phyloP scores from a whole-genome alignment of 2,329 filamentous ascomycete species.

The Hansfordia pulvinata region DNA sequence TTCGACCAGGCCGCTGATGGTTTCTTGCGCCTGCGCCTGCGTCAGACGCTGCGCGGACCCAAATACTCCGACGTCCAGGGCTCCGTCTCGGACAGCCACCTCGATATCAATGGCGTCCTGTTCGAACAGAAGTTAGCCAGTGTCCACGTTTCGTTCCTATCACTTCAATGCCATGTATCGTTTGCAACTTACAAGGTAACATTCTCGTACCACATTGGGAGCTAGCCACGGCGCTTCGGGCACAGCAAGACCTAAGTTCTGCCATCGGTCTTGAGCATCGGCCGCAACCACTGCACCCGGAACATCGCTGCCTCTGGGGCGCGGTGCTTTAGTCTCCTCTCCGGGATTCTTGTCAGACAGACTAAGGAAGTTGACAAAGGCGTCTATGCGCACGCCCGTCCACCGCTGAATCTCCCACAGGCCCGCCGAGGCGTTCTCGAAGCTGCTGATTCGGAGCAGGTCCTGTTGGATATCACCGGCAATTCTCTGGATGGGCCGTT shows the following conservation, averaged over 20 bases:
- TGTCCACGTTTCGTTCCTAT: neutral
- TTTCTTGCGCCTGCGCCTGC: no score
- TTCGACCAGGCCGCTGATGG: no score
- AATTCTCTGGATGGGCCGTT: slow-evolving; percentile 25
- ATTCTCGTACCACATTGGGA: neutral
- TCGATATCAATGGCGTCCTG: slow-evolving; percentile 42
- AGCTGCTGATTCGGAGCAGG: slow-evolving; percentile 43
- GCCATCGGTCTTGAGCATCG: no score
- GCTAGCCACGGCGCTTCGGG: neutral
- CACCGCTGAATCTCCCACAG: slow-evolving; percentile 61
- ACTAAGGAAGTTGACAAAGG: slow-evolving; percentile 71
- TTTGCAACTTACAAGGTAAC: neutral
- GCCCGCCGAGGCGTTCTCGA: slow-evolving; percentile 41
- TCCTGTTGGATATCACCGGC: slow-evolving; percentile 56
- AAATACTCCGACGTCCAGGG: slow-evolving; percentile 21
- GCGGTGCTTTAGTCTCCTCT: neutral
- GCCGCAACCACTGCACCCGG: neutral
- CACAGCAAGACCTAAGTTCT: no score
- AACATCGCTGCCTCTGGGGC: slow-evolving; percentile 2
- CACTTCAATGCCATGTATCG: neutral
- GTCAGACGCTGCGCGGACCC: no score
- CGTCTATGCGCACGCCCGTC: slow-evolving; percentile 58
- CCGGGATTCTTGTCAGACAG: slow-evolving; percentile 20
- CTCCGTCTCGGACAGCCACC: slow-evolving; percentile 30
- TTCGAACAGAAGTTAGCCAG: slow-evolving; percentile 3